Conservation (phyloP, 1,139 yeast species). For the Lodderomyces oxycetoniae region DNA sequence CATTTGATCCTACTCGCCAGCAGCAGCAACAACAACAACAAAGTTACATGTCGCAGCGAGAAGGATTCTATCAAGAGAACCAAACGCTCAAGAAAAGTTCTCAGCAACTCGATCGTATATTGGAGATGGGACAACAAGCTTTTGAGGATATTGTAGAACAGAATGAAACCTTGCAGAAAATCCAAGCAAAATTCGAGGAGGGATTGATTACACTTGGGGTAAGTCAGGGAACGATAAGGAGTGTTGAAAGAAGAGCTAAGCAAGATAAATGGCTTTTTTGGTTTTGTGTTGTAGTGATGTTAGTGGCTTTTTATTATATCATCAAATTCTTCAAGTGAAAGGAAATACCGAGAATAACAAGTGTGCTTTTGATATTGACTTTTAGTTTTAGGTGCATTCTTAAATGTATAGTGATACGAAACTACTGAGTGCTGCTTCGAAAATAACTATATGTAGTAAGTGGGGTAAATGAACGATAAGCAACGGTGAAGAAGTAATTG, state of each 20-base stretch:
- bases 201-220: constrained; percentile 81
- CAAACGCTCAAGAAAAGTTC: constrained; percentile 66
- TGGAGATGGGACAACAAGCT: constrained; percentile 85
- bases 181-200: constrained; percentile 63
- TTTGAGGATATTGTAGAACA: constrained; percentile 85
- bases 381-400: no score
- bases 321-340: constrained; percentile 51
- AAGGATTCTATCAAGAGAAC: constrained; percentile 67
- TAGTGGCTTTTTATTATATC: constrained; percentile 68
- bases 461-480: no score
- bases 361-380: no score
- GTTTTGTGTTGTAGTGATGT: constrained; percentile 60
- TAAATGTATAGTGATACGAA: no score
- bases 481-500: no score
- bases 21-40: constrained; percentile 17
- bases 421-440: no score
- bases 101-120: constrained; percentile 78
- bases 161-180: constrained; percentile 60
- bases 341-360: background rate
- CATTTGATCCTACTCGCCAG: constrained; percentile 37
- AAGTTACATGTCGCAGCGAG: constrained; percentile 43
- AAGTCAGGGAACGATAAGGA: constrained; percentile 76
- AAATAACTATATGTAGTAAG: no score
- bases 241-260: constrained; percentile 78
- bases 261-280: constrained; percentile 89